Evolutionary conservation across 306 rosid genomes (phyloP), one percentile per base, ranked within the genome.

Genomic region (Medicago ruthenica): DNA sequence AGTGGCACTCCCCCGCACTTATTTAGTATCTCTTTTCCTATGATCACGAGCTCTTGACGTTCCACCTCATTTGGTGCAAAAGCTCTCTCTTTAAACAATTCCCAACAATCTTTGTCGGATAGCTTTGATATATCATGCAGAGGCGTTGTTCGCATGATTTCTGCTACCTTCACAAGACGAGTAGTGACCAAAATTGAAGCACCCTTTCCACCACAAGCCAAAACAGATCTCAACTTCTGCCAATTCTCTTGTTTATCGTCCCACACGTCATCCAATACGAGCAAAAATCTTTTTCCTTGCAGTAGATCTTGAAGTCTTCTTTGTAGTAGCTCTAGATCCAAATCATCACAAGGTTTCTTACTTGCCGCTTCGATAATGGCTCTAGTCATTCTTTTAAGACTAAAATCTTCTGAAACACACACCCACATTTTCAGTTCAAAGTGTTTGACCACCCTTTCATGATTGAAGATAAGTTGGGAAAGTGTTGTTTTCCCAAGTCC

Each of bases 231-330:
- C 44, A 78, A 36, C 31, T 12, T 21, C 2, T 3, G 14, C 76
- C 81, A 78, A 14, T 45, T 70, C 9, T 78, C 69, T 54, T 59
- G 44, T 0, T 60, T 17, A 0, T 60, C 65, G 2, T 57, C 27
- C 81, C 81, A 77, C 4, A 67, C 81, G 0, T 77, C 81, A 2
- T 77, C 81, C 40, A 77, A 34, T 57, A 68, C 75, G 0, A 77
- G 61, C 37, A 77, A 67, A 68, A 41, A 77, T 9, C 50, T 42
- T 77, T 68, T 68, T 18, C 69, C 2, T 2, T 57, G 24, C 0
- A 77, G 1, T 7, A 57, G 57, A 45, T 42, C 3, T 27, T 20
- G 16, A n/a, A n/a, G n/a, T n/a, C n/a, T n/a, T n/a, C n/a, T 55
- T 8, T 41, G 69, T 6, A 77, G 21, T 0, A 70, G 60, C 2